Conservation (phyloP, 345 rosid species). For the Gossypium anomalum region DNA sequence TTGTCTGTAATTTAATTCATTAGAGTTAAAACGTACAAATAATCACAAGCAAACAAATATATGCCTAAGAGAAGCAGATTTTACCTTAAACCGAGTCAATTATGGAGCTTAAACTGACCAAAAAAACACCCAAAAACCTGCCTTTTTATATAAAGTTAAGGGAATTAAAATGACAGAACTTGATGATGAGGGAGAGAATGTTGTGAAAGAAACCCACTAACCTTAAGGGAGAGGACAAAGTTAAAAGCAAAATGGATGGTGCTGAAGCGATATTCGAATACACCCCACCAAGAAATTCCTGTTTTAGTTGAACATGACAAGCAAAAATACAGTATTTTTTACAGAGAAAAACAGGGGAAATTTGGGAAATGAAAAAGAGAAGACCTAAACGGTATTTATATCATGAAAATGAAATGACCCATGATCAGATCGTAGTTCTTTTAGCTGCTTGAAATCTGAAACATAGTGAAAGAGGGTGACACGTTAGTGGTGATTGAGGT, state of each 20-base stretch:
- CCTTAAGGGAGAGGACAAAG: not conserved
- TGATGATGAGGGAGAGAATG: not conserved
- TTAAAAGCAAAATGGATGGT: not conserved
- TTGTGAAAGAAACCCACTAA: not conserved
- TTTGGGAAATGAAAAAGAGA: not conserved
- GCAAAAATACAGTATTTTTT: not conserved
- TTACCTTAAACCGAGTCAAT: no score
- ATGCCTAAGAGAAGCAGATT: no score
- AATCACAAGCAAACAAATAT: no score
- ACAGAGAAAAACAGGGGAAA: not conserved
- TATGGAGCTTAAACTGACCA: no score
- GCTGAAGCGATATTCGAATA: not conserved
- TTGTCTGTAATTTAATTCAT: no score
- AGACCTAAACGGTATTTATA: not conserved
- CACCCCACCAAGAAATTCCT: not conserved
- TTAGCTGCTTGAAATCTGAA: not conserved
- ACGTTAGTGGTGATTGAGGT: not conserved
- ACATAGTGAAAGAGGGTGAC: not conserved
- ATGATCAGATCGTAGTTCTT: not conserved
- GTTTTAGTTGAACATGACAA: not conserved
- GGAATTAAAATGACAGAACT: no score
- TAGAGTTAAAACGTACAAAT: no score
- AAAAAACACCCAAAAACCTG: no score
- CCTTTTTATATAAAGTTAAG: no score
- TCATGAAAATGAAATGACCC: not conserved